Evolutionary conservation across 2,329 filamentous ascomycete species (phyloP), one percentile per base, ranked within the genome.

Genomic region (Graphilbum ipis-grandicollis): DNA sequence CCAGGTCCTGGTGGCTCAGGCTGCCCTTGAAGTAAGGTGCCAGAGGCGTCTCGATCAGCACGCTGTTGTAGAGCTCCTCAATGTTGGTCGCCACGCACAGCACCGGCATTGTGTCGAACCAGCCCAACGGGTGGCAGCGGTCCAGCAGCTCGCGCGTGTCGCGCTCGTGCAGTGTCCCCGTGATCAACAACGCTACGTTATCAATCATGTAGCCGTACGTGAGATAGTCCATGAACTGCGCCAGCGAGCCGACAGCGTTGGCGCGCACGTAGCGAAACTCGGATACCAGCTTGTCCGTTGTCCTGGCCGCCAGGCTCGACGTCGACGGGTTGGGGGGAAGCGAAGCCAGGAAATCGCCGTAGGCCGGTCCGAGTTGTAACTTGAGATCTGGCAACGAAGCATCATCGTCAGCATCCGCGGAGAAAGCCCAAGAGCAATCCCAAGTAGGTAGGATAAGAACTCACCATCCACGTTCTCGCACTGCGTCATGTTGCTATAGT

Each of bases 131-230:
- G 51, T 98, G 92, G 59, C 92, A 98, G 57, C 90, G 71, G 53
- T 96, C 90, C 37, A 98, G 65, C 44, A 98, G 71, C 61, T 98
- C 90, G 41, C 86, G 77, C 4, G 90, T 98, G 56, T 98, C 90
- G 54, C 90, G 75, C 62, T 98, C 92, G 60, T 98, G 90, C 22
- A 98, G 71, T 12, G 90, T 98, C 43, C 90, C 90, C 18, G 90
- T 98, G 58, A 98, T 98, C 51, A 98, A 75, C 30, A 98, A 77
- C 29, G 92, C 90, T 37, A 98, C 85, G 51, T 98, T 98, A 62
- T 98, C 90, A 59, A 98, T 98, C 90, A 98, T 98, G 68, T 98
- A 98, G 43, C 86, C 88, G 56, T 98, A 98, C 2, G 90, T 98
- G 43, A 98, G 66, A 59, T 93, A 98, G 58, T 96, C 85, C 73